phyloP scores from a whole-genome alignment of 1,139 yeast species.

The Cylindricascospora bacillispora region DNA sequence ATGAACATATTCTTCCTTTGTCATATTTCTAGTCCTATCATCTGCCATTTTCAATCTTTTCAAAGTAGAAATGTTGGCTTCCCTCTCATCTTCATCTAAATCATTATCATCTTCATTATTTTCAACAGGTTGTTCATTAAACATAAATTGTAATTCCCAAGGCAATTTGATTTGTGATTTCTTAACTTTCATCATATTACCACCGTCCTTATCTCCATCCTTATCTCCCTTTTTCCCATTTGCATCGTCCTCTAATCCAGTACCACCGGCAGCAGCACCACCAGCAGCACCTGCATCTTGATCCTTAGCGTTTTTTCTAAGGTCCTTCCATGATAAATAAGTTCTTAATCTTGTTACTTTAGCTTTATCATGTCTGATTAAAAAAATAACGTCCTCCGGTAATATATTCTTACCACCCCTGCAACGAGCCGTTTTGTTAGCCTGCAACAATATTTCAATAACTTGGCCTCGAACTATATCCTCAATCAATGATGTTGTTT shows the following conservation, averaged over 20 bases:
- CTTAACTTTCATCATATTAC: conserved; percentile 55
- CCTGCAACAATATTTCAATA: conserved; percentile 70
- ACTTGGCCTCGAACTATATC: conserved; percentile 95
- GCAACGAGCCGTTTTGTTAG: conserved; percentile 62
- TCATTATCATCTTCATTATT: conserved; percentile 70
- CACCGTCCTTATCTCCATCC: conserved; percentile 35
- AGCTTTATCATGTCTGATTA: conserved; percentile 88
- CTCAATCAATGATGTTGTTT: conserved; percentile 81
- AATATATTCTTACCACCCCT: conserved; percentile 80
- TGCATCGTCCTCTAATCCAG: conserved; percentile 29
- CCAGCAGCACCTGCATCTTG: conserved; percentile 71
- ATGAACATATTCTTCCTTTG: conserved; percentile 92
- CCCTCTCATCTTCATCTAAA: conserved; percentile 65
- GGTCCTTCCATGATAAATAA: conserved; percentile 93
- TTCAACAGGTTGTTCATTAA: conserved; percentile 75
- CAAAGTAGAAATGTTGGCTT: conserved; percentile 78
- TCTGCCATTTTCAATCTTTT: conserved; percentile 87
- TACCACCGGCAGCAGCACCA: conserved; percentile 30
- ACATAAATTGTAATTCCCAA: conserved; percentile 94
- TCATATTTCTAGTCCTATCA: conserved; percentile 86
- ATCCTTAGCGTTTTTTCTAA: conserved; percentile 91
- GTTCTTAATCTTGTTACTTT: conserved; percentile 86
- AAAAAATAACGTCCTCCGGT: conserved; percentile 85
- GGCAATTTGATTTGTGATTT: conserved; percentile 77
- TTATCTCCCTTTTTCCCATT: conserved; percentile 30